Conservation (phyloP, 1,284 basidiomycete species). For the Polyporus tsugae region DNA sequence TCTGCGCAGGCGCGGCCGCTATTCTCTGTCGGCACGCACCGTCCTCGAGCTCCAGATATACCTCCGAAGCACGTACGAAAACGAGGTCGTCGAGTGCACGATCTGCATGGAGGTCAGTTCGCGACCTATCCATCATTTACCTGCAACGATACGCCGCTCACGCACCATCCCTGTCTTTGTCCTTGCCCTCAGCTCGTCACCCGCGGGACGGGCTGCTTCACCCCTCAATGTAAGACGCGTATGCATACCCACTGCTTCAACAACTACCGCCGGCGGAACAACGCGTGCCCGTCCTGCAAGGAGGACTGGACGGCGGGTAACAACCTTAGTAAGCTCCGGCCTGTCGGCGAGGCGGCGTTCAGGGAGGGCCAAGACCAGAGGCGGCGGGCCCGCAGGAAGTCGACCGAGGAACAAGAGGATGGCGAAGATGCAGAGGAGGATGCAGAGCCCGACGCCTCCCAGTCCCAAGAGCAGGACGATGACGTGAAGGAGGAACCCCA, state of each 20-base stretch:
- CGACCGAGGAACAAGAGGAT: conserved; percentile 47
- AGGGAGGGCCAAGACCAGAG: conserved; percentile 65
- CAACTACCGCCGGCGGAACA: conserved; percentile 50
- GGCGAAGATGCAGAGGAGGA: conserved; percentile 54
- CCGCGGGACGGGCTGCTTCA: conserved; percentile 71
- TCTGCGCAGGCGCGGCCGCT: conserved; percentile 61
- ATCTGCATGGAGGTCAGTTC: conserved; percentile 73
- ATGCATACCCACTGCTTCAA: conserved; percentile 76
- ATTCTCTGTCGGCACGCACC: conserved; percentile 79
- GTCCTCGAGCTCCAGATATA: conserved; percentile 80
- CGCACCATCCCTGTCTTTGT: background rate
- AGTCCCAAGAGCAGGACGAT: conserved; percentile 49
- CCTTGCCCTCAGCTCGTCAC: conserved; percentile 60
- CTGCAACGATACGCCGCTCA: background rate
- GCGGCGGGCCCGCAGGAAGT: conserved; percentile 49
- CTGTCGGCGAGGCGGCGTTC: conserved; percentile 72
- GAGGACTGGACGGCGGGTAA: conserved; percentile 63
- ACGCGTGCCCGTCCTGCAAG: conserved; percentile 65
- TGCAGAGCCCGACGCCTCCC: conserved; percentile 50
- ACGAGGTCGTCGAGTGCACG: conserved; percentile 76
- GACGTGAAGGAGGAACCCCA: conserved; percentile 46
- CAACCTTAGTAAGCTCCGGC: conserved; percentile 49
- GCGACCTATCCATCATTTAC: conserved; percentile 5
- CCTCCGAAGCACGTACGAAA: conserved; percentile 76
- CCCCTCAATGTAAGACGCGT: conserved; percentile 66